Evolutionary conservation across 176 grass and related monocot species (phyloP), one percentile per base, ranked within the genome.

Genomic region (Juncus effusus): DNA sequence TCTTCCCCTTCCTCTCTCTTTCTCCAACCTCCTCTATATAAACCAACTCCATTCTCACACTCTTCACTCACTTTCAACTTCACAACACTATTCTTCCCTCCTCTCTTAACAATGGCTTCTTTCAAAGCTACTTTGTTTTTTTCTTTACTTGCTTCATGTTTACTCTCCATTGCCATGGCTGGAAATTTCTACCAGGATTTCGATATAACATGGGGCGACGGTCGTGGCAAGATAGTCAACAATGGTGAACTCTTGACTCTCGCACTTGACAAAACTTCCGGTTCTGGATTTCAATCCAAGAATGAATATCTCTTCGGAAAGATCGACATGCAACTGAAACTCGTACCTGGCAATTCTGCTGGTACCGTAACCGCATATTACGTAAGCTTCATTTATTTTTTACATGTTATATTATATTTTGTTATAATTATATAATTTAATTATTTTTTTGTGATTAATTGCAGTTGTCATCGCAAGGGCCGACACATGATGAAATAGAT

Each of bases 271-370:
- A 65, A 28, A 1, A 76, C 70, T 1, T 89, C 90, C 4, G 90
- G 90, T 0, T 83, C 86, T 42, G 90, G 86, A 0, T 95, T 95
- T 73, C 90, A 95, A 60, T 95, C 90, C 52, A 83, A 70, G 79
- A 83, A 79, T 52, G 85, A 95, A 74, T 89, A 95, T 69, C 82
- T 95, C 7, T 95, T 65, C 64, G 90, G 90, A 60, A 95, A 95
- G 82, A 95, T 95, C 36, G 90, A 95, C 62, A 86, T 95, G 90
- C 85, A 95, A 70, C 73, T 95, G 68, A 89, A 79, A 78, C 85
- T 89, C 28, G 90, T 89, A 6, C 74, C 85, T 0, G 85, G 85
- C 38, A 95, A 95, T 79, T 95, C 90, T 1, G 85, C 90, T 4
- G 90, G 90, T 55, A 95, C 90, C 42, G 90, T 95, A 11, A 95